Conservation (phyloP, 768 basidiomycete genomes). For the Tylopilus vinaceipallidus region DNA sequence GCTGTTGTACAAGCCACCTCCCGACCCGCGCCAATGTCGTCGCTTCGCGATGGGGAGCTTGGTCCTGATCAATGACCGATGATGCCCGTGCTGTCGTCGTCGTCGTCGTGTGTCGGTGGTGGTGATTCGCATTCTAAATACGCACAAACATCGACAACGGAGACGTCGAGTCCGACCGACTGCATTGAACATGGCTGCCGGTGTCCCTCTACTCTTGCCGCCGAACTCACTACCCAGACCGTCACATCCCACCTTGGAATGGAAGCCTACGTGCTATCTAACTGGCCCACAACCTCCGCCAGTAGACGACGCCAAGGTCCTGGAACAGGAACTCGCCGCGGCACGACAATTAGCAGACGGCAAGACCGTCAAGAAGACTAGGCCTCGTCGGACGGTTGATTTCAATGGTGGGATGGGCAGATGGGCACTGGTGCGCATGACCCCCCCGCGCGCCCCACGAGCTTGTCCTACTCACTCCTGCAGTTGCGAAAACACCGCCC, state of each 20-base stretch:
- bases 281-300: constrained; percentile 74
- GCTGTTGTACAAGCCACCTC: no score
- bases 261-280: constrained; percentile 72
- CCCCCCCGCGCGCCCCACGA: no score
- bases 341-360: constrained; percentile 74
- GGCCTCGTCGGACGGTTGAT: constrained; percentile 92
- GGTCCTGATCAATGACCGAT: no score
- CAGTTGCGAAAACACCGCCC: constrained; percentile 79
- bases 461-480: neutral
- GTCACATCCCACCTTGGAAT: constrained; percentile 52
- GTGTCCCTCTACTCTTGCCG: constrained; percentile 58
- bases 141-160: no score
- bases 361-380: constrained; percentile 84
- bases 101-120: no score
- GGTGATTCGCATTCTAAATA: no score
- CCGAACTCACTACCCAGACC: constrained; percentile 36
- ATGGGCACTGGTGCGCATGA: constrained; percentile 73
- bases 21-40: no score
- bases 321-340: constrained; percentile 78
- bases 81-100: no score
- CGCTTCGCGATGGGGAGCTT: no score
- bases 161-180: no score
- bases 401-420: constrained; percentile 87
- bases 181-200: constrained; percentile 17
- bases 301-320: constrained; percentile 68